Conservation (phyloP, 495 filamentous ascomycete species). For the Annulohypoxylon nitens region DNA sequence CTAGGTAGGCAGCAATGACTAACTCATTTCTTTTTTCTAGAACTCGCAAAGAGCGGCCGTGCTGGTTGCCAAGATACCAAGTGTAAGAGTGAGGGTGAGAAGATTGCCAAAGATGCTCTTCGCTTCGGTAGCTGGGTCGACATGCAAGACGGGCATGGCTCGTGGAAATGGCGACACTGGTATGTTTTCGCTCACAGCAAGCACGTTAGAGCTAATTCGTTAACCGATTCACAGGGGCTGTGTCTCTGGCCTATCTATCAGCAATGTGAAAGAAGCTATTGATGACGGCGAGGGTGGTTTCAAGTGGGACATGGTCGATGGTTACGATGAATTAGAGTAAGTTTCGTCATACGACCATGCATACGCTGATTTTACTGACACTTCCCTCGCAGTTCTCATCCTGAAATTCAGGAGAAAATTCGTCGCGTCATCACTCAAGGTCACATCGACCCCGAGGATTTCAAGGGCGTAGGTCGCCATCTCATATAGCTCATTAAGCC, state of each 20-base stretch:
- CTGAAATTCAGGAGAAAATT: conserved; percentile 73
- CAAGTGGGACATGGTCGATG: conserved; percentile 69
- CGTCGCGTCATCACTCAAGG: conserved; percentile 72
- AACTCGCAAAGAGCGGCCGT: conserved; percentile 69
- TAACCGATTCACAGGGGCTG: conserved; percentile 75
- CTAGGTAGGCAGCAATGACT: conserved; percentile 26
- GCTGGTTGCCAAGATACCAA: conserved; percentile 76
- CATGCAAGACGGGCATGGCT: conserved; percentile 53
- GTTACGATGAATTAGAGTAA: conserved; percentile 75
- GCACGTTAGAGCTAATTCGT: conserved; percentile 10
- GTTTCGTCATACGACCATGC: conserved; percentile 26
- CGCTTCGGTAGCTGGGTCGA: conserved; percentile 77
- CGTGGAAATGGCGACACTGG: conserved; percentile 84
- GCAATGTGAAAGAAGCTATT: conserved; percentile 65
- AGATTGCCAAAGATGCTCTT: conserved; percentile 82
- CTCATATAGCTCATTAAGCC: neutral
- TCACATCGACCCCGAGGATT: conserved; percentile 81
- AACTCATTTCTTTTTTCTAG: conserved; percentile 56
- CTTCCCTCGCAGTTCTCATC: conserved; percentile 43
- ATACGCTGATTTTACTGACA: conserved; percentile 13
- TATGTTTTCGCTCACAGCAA: conserved; percentile 55
- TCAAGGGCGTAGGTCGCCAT: conserved; percentile 74
- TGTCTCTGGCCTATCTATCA: conserved; percentile 73
- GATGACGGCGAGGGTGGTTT: conserved; percentile 53
- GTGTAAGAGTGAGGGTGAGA: conserved; percentile 72